phyloP scores from a whole-genome alignment of 2,329 filamentous ascomycete genomes.

The Neurospora crassa region DNA sequence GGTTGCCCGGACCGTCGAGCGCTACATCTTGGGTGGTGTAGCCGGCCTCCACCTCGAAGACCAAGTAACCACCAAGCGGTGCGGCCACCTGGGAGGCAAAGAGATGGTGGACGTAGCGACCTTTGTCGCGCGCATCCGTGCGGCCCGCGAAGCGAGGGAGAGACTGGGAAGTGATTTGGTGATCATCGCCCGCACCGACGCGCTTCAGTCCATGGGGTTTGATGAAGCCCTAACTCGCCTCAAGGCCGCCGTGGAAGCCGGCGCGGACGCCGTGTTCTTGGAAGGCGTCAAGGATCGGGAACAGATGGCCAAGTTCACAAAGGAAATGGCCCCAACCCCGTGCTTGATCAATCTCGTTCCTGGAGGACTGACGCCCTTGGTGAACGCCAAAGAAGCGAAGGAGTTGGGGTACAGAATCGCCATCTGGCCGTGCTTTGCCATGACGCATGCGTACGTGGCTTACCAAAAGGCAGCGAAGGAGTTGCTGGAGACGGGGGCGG shows the following conservation, averaged over 20 bases:
- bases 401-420: conserved; percentile 23
- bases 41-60: conserved; percentile 54
- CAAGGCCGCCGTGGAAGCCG: conserved; percentile 38
- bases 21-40: conserved; percentile 44
- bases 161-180: conserved; percentile 46
- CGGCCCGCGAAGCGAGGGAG: conserved; percentile 40
- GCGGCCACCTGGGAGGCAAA: conserved; percentile 55
- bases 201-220: conserved; percentile 46
- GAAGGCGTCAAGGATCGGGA: conserved; percentile 46
- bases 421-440: conserved; percentile 24
- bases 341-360: conserved; percentile 24
- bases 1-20: conserved; percentile 41
- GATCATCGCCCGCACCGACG: conserved; percentile 56
- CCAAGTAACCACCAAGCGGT: conserved; percentile 54
- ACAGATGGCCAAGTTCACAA: conserved; percentile 22
- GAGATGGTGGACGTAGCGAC: conserved; percentile 42
- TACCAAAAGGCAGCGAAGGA: conserved; percentile 23
- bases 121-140: conserved; percentile 46
- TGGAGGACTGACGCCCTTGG: conserved; percentile 24
- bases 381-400: conserved; percentile 19
- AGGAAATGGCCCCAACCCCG: conserved; percentile 18
- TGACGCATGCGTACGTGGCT: conserved; percentile 23
- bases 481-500: conserved; percentile 22
- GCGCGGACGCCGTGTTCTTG: conserved; percentile 51
- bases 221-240: conserved; percentile 44